Percentiles rank a stretch among this genome's conserved stretches.
phyloP scores from a whole-genome alignment of 1,139 yeast genomes.

The Waltiozyma sp. region DNA sequence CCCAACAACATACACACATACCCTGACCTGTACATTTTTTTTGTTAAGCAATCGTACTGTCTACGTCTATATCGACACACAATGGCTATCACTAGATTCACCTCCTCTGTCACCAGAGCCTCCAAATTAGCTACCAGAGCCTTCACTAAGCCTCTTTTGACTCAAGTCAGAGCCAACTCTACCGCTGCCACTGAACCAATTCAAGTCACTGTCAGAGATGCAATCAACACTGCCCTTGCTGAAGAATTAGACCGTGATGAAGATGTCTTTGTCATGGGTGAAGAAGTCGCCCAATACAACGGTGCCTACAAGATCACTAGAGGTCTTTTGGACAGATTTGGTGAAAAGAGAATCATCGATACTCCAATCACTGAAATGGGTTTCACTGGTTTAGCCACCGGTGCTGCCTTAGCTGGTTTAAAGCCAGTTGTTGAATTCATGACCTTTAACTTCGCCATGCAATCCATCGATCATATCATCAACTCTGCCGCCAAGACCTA shows the following conservation, averaged over 20 bases:
- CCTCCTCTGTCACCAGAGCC: conserved; percentile 5
- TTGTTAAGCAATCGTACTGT: too few relatives aligned
- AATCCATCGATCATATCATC: conserved; percentile 94
- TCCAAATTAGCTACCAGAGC: conserved; percentile 8
- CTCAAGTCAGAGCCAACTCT: conserved; percentile 20
- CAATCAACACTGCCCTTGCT: conserved; percentile 86
- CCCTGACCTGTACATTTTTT: too few relatives aligned
- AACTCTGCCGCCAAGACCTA: conserved; percentile 98
- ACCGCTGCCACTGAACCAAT: conserved; percentile 35
- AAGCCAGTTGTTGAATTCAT: conserved; percentile 96
- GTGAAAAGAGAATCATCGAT: conserved; percentile 92
- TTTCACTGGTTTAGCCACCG: conserved; percentile 93
- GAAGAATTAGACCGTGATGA: conserved; percentile 97
- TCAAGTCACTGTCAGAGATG: conserved; percentile 91
- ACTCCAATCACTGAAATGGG: conserved; percentile 99
- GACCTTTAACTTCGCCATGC: conserved; percentile 99
- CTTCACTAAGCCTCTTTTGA: conserved; percentile 3
- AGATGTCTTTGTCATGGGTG: conserved; percentile 92
- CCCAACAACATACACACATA: too few relatives aligned
- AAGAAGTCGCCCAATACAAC: conserved; percentile 97
- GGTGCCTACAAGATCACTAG: conserved; percentile 98
- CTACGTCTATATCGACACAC: background rate
- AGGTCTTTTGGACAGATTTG: conserved; percentile 92
- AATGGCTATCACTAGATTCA: background rate
- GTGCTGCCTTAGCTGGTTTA: conserved; percentile 94